These are phyloP conservation scores for Toxicodendron radicans DNA, from an alignment of 345 rosid genomes.

Conservation along the genomic window DNA sequence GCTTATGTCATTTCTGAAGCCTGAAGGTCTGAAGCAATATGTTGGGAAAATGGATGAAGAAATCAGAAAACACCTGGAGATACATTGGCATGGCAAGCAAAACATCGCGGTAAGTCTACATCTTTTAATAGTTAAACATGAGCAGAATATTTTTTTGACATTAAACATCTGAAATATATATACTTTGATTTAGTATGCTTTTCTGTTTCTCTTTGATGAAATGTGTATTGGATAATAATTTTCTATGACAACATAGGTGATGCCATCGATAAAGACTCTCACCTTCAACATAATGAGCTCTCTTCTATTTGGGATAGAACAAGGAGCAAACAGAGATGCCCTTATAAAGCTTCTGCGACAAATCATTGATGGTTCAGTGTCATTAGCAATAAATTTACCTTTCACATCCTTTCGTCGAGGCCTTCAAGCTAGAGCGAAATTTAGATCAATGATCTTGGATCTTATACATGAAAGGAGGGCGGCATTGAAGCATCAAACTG, in stretches of 20 bases:
- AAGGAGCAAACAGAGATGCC: slow-evolving; percentile 10
- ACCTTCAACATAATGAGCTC: slow-evolving; percentile 35
- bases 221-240: too few relatives aligned
- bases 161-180: too few relatives aligned
- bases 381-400: slow-evolving; percentile 29
- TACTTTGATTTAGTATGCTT: too few relatives aligned
- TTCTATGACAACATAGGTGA: slow-evolving; percentile 18
- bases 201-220: too few relatives aligned
- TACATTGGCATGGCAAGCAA: slow-evolving; percentile 40
- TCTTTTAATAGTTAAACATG: too few relatives aligned
- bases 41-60: slow-evolving; percentile 37
- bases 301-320: slow-evolving; percentile 27
- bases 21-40: slow-evolving; percentile 29
- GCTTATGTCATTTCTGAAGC: slow-evolving; percentile 29
- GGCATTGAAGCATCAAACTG: slow-evolving; percentile 9
- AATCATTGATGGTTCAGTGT: slow-evolving; percentile 20
- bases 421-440: not conserved
- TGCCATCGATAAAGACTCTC: slow-evolving; percentile 35
- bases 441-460: not conserved
- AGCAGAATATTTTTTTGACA: too few relatives aligned
- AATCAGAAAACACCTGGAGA: slow-evolving; percentile 23
- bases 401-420: slow-evolving; percentile 20
- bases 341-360: slow-evolving; percentile 19
- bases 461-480: slow-evolving; percentile 5
- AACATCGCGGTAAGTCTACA: slow-evolving; percentile 22